Evolutionary conservation across 192 early-diverging fungal species (phyloP), one percentile per base, ranked within the genome.

Genomic region (Ambispora gerdemannii): DNA sequence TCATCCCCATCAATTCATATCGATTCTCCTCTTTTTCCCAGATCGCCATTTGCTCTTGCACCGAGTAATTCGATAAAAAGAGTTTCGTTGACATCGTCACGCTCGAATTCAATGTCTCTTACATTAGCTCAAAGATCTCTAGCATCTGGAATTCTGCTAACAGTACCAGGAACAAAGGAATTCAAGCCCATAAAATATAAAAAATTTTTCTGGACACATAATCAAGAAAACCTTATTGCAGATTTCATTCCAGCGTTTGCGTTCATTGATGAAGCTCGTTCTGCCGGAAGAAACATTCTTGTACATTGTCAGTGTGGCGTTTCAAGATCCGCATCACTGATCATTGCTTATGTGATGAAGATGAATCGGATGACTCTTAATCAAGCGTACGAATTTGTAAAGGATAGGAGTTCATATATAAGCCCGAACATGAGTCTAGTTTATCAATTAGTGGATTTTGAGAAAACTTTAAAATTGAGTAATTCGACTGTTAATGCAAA

Each of bases 261-360:
- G 28, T 86, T 82, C 67, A 93, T 95, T 70, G 84, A 91, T 69
- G 74, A 70, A 35, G 86, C 87, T 10, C 75, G 86, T 28, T 65
- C 24, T 4, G 52, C 70, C 11, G 83, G 84, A 47, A 64, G 81
- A 49, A 77, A 84, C 32, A 83, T 97, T 10, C 79, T 97, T 17
- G 89, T 97, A 8, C 89, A 92, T 69, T 97, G 95, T 82, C 90
- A 94, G 73, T 82, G 91, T 70, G 95, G 95, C 30, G 88, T 97
- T 24, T 93, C 95, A 22, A 80, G 95, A 58, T 95, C 93, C 24
- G 93, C 93, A 7, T 85, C 87, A 0, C 74, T 97, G 50, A 85
- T 95, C 13, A 92, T 97, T 61, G 93, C 91, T 2, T 95, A 93
- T 78, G 89, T 94, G 60, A 97, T 97, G 93, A 82, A 87, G 24